Conservation (phyloP, 306 rosid genomes). For the Sophora flavescens region DNA sequence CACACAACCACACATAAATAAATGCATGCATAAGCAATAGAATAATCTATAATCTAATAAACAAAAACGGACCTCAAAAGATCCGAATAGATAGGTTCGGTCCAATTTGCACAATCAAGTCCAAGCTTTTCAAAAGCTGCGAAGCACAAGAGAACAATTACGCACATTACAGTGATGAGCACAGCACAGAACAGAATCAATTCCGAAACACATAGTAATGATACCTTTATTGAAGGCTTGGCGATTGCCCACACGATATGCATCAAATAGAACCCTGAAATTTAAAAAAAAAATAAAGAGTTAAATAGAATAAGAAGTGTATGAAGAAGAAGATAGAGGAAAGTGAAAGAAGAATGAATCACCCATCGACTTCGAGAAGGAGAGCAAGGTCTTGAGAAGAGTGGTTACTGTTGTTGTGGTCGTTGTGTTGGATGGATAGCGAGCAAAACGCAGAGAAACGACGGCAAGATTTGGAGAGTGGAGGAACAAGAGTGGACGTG, state of each 20-base stretch:
- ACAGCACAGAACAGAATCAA: no score
- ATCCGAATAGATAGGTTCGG: constrained; percentile 84
- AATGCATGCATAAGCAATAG: neutral
- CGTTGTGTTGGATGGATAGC: constrained; percentile 34
- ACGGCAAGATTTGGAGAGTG: constrained; percentile 47
- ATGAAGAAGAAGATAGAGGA: neutral
- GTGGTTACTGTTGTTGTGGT: constrained; percentile 21
- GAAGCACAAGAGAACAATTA: constrained; percentile 9
- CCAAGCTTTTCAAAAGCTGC: constrained; percentile 88
- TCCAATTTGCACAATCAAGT: constrained; percentile 96
- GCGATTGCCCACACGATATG: constrained; percentile 83
- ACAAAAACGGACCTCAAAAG: constrained; percentile 68
- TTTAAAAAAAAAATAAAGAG: constrained; percentile 16
- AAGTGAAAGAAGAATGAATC: constrained; percentile 3
- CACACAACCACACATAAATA: neutral
- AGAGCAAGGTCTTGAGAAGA: constrained; percentile 69
- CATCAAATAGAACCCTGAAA: constrained; percentile 83
- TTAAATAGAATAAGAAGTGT: neutral
- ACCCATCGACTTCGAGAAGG: constrained; percentile 96
- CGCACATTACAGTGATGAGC: constrained; percentile 12
- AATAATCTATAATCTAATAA: neutral
- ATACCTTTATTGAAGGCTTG: constrained; percentile 86
- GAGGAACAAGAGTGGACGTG: constrained; percentile 39
- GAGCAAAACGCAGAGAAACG: constrained; percentile 56
- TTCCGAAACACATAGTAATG: no score